phyloP scores from a whole-genome alignment of 768 basidiomycete genomes.

The Chalciporus piperatus region DNA sequence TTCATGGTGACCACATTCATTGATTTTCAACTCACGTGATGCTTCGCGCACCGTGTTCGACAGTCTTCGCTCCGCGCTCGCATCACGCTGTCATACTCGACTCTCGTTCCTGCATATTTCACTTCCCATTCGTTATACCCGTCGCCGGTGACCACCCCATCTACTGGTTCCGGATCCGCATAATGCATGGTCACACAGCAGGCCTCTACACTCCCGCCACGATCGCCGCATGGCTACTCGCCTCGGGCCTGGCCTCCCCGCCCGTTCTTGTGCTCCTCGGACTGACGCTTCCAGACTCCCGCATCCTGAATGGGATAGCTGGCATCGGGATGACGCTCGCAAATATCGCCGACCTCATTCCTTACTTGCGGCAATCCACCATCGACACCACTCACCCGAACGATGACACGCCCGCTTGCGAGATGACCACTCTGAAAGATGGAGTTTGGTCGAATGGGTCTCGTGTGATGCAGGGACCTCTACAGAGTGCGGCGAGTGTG shows the following conservation, averaged over 20 bases:
- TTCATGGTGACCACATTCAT: neutral
- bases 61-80: too few relatives aligned
- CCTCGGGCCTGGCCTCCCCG: conserved; percentile 23
- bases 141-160: neutral
- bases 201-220: conserved; percentile 26
- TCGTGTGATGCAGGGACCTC: neutral
- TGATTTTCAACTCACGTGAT: conserved; percentile 26
- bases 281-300: conserved; percentile 26
- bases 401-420: neutral
- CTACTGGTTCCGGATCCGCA: neutral
- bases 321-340: conserved; percentile 25
- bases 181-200: conserved; percentile 25
- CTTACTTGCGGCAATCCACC: conserved; percentile 21
- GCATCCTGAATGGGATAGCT: conserved; percentile 24
- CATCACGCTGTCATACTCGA: too few relatives aligned
- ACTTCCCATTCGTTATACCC: neutral
- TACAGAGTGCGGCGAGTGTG: neutral
- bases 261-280: conserved; percentile 23
- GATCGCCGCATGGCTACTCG: conserved; percentile 20
- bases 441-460: neutral
- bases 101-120: neutral
- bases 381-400: conserved; percentile 8
- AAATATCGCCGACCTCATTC: conserved; percentile 24
- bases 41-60: conserved; percentile 1
- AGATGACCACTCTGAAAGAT: neutral